Base-by-base conservation (phyloP, 108 stramenopile species). In the Stephanodiscus minutulus region DNA sequence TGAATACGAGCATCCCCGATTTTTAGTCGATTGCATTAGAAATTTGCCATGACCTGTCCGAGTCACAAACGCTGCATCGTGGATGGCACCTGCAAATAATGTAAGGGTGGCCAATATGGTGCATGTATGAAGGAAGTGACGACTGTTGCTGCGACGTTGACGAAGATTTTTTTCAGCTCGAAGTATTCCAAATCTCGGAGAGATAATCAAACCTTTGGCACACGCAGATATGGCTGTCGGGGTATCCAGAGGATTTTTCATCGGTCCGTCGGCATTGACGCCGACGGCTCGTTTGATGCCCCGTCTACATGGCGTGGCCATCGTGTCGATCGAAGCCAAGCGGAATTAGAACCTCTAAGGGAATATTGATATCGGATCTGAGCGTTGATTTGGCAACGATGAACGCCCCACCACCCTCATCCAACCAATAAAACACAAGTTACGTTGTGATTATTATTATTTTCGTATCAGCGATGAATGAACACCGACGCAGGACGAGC, bases 51-150 rank as follows among this genome's bases (percentile, higher is more conserved):
- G 28, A 21, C 68, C 55, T 68, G 46, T 53, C 39, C 55, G 48
- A 29, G 55, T 57, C 33, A 68, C 68, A 57, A 68, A 68, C 39
- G 68, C 68, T 3, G 68, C 55, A 58, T 41, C 36, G 31, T 57
- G 68, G 1, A 39, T 29, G 54, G 68, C 68, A 33, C 53, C 68
- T 25, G 55, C 57, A 7, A 55, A 66, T 37, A 62, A 47, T 31
- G 64, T 65, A 25, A 52, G 13, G 27, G 33, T 33, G 29, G 33
- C 49, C 57, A 58, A 29, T 36, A 58, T 8, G 20, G 63, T 49
- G 7, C 63, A 64, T 22, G 17, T 64, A 46, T 61, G 61, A 61
- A 39, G 31, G 7, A 61, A 11, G 11, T 61, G 36, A 22, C 10
- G 31, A 13, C 27, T 55, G 25, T 55, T 25, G 27, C 54, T 5